Percentiles rank a stretch among this genome's conserved stretches.
Evolutionary conservation across 768 basidiomycete species (phyloP).

Genomic region (Hericium rajendrae): DNA sequence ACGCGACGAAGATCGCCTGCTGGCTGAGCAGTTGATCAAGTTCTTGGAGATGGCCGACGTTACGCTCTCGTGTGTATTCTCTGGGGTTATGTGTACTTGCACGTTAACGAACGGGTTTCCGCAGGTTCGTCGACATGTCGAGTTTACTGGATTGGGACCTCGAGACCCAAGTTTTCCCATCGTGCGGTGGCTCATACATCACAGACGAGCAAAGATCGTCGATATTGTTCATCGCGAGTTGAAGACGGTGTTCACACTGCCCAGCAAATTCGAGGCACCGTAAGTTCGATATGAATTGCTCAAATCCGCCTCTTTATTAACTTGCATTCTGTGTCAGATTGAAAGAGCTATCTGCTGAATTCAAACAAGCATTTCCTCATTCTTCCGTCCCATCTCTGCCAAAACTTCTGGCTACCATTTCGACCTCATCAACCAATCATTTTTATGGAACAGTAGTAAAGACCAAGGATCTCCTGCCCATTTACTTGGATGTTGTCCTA

Average conservation of each 20-base stretch:
- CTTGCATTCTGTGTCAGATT: slow-evolving; percentile 30
- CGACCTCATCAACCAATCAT: slow-evolving; percentile 58
- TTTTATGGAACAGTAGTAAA: slow-evolving; percentile 77
- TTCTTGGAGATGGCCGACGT: slow-evolving; percentile 70
- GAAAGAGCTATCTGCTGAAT: slow-evolving; percentile 45
- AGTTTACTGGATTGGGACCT: slow-evolving; percentile 76
- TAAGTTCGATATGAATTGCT: slow-evolving; percentile 28
- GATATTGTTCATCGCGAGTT: slow-evolving; percentile 74
- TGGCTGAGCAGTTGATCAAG: slow-evolving; percentile 63
- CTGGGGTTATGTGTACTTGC: neutral
- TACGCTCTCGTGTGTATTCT: slow-evolving; percentile 57
- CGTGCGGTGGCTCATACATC: slow-evolving; percentile 89
- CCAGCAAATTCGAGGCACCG: slow-evolving; percentile 52
- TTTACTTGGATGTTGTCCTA: slow-evolving; percentile 74
- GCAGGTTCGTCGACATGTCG: slow-evolving; percentile 70
- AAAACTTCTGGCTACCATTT: slow-evolving; percentile 64
- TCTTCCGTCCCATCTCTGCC: slow-evolving; percentile 62
- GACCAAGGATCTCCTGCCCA: slow-evolving; percentile 51
- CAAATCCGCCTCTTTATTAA: slow-evolving; percentile 7
- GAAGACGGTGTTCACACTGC: slow-evolving; percentile 74
- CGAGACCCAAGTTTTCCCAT: slow-evolving; percentile 78
- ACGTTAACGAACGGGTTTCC: neutral
- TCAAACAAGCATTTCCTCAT: slow-evolving; percentile 49
- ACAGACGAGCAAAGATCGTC: slow-evolving; percentile 81
- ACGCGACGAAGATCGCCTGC: slow-evolving; percentile 51